phyloP scores from a whole-genome alignment of 1,284 basidiomycete genomes.

The Heliocybe sulcata region DNA sequence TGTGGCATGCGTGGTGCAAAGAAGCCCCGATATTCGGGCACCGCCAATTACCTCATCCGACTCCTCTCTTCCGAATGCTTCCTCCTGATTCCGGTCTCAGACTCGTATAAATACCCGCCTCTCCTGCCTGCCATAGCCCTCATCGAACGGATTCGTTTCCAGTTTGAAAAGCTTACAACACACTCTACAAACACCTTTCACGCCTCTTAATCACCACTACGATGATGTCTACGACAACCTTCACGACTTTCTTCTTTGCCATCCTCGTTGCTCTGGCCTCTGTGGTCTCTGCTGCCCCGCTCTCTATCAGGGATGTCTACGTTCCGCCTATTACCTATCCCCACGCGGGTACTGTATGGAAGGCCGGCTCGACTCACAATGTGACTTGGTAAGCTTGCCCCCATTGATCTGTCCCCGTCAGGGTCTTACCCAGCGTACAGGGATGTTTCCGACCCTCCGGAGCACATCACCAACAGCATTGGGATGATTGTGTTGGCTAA shows the following conservation, averaged over 20 bases:
- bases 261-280: conserved; percentile 11
- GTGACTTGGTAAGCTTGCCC: conserved; percentile 36
- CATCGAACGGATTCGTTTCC: background rate
- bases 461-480: conserved; percentile 33
- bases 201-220: background rate
- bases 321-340: conserved; percentile 31
- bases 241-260: conserved; percentile 1
- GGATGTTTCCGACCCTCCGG: conserved; percentile 29
- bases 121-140: background rate
- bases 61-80: background rate
- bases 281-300: conserved; percentile 16
- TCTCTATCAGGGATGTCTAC: conserved; percentile 30
- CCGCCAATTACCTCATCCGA: background rate
- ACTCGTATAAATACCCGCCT: background rate
- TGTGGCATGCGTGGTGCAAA: background rate
- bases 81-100: too few species aligned
- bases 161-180: background rate
- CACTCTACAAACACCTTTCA: background rate
- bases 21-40: background rate
- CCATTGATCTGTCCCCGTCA: too few species aligned
- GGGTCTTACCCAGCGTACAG: conserved; percentile 14
- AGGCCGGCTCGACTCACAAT: conserved; percentile 24
- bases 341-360: conserved; percentile 25
- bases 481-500: conserved; percentile 27
- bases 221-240: conserved; percentile 7